These are phyloP conservation scores for Colletotrichum sp. DNA, from an alignment of 2,329 filamentous ascomycete species.

Conservation along the genomic window DNA sequence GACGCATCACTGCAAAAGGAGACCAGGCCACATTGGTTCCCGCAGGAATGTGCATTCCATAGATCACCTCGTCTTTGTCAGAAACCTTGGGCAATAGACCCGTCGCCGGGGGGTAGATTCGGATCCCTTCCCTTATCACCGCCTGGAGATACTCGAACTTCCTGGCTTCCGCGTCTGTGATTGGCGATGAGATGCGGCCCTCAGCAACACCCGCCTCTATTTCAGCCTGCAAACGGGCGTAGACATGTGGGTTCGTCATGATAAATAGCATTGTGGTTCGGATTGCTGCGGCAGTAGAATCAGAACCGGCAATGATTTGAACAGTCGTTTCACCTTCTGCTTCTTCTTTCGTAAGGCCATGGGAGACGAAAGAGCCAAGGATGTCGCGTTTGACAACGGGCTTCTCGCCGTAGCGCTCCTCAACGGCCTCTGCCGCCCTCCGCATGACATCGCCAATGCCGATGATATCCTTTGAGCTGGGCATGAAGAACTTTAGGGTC, in stretches of 20 bases:
- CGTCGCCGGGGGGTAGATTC: constrained; percentile 39
- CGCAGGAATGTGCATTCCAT: constrained; percentile 32
- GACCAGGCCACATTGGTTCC: constrained; percentile 35
- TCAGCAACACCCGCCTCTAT: constrained; percentile 37
- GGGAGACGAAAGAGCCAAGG: constrained; percentile 39
- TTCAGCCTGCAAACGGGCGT: constrained; percentile 48
- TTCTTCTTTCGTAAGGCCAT: constrained; percentile 37
- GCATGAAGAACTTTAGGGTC: constrained; percentile 40
- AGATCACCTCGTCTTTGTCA: constrained; percentile 38
- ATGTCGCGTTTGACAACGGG: constrained; percentile 34
- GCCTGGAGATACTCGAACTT: constrained; percentile 50
- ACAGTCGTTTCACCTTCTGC: constrained; percentile 45
- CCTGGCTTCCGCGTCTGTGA: constrained; percentile 37
- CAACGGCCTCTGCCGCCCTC: constrained; percentile 28
- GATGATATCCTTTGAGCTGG: constrained; percentile 28
- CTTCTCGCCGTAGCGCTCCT: constrained; percentile 32
- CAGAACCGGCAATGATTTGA: constrained; percentile 55
- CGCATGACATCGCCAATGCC: constrained; percentile 40
- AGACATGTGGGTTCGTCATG: constrained; percentile 51
- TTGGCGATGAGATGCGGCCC: constrained; percentile 28
- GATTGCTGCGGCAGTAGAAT: constrained; percentile 61
- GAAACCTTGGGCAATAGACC: constrained; percentile 42
- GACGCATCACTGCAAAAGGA: constrained; percentile 37
- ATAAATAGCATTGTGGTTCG: constrained; percentile 58
- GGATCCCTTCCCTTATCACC: constrained; percentile 53